A percentile compares a stretch with the other conserved stretches of the same genome.
Evolutionary conservation across 306 rosid genomes (phyloP).

Genomic region (Cucumis cinereus): DNA sequence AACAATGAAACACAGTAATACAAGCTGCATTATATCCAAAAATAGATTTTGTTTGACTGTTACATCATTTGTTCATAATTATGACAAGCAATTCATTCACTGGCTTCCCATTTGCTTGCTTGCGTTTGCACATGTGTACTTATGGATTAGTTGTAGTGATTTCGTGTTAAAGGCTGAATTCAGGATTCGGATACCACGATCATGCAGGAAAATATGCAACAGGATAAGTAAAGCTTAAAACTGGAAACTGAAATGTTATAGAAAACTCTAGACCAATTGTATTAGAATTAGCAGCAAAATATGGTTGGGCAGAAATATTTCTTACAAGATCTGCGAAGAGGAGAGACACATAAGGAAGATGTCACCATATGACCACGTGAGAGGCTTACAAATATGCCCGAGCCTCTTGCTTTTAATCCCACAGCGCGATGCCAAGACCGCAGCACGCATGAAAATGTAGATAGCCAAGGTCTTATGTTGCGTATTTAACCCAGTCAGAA

Average conservation of each 20-base stretch:
- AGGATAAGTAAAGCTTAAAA: background rate
- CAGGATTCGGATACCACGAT: background rate
- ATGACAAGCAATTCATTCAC: background rate
- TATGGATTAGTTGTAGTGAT: background rate
- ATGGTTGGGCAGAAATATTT: background rate
- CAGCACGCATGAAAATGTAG: conserved; percentile 89
- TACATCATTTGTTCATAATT: background rate
- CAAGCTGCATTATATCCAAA: background rate
- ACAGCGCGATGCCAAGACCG: conserved; percentile 82
- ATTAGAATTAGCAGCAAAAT: background rate
- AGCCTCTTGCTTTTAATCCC: conserved; percentile 92
- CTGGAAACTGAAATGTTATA: background rate
- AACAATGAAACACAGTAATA: background rate
- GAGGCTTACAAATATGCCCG: conserved; percentile 79
- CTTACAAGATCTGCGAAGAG: conserved; percentile 90
- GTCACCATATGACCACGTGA: conserved; percentile 92
- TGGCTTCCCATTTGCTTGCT: background rate
- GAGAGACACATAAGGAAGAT: conserved; percentile 95
- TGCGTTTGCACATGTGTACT: background rate
- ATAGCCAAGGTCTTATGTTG: conserved; percentile 89
- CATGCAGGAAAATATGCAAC: background rate
- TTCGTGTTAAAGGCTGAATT: background rate
- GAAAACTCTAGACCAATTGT: background rate
- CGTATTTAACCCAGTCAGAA: conserved; percentile 66
- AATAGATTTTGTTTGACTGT: background rate